Evolutionary conservation across 495 filamentous ascomycete species (phyloP), one percentile per base, ranked within the genome.

Genomic region (Hypoxylon rickii): DNA sequence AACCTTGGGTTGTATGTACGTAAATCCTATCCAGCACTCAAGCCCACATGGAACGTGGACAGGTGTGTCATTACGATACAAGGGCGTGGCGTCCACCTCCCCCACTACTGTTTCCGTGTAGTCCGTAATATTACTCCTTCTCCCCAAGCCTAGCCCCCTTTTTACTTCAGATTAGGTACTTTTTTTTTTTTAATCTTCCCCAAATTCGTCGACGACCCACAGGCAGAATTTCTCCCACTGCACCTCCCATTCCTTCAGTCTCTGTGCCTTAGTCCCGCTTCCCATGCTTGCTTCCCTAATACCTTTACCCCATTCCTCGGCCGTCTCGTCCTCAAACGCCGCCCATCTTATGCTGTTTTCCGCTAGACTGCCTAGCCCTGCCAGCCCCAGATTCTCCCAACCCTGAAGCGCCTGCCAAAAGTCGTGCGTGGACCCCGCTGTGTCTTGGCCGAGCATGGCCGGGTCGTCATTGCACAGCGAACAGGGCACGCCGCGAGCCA

Each of bases 331-430:
- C 63, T 92, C 89, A 66, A 89, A 96, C 24, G 87, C 86, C 17
- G 92, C 90, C 88, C 89, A 97, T 21, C 87, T 79, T 32, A 98
- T 86, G 47, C 91, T 95, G 51, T 95, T 97, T 76, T 96, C 90
- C 11, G 89, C 93, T 62, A 98, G 77, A 61, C 86, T 86, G 3
- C 90, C 93, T 32, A 93, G 71, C 0, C 89, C 90, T 13, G 86
- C 88, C 18, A 96, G 70, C 11, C 91, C 94, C 18, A 96, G 79
- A 58, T 90, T 93, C 47, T 95, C 83, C 74, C 90, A 88, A 1
- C 86, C 89, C 63, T 94, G 90, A 32, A 97, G 72, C 4, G 88
- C 88, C 70, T 93, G 89, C 91, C 91, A 96, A 71, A 93, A 95
- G 65, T 96, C 90, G 69, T 94, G 86, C 3, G 88, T 92, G 75